A percentile compares a stretch with the other conserved stretches of the same genome.
phyloP scores from a whole-genome alignment of 192 early-diverging fungal species.

The Backusella parvicylindrica region DNA sequence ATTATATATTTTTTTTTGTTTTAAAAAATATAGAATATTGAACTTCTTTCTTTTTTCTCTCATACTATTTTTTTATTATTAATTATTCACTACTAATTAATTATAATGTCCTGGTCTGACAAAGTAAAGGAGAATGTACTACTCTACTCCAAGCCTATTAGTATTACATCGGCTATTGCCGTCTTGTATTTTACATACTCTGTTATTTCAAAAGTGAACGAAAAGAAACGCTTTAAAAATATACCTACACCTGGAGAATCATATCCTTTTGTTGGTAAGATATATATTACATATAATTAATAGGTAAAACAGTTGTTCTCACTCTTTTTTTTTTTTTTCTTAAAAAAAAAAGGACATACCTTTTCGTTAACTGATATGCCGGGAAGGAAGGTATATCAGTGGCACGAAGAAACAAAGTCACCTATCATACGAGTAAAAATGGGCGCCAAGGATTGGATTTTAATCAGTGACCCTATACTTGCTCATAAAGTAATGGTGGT shows the following conservation, averaged over 20 bases:
- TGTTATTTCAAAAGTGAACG: background rate
- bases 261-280: background rate
- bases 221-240: background rate
- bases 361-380: background rate
- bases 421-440: background rate
- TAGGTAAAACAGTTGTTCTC: too few relatives aligned
- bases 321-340: background rate
- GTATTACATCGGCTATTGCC: background rate
- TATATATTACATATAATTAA: background rate
- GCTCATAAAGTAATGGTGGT: conserved; percentile 3
- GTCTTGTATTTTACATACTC: background rate
- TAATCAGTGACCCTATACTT: background rate
- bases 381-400: background rate
- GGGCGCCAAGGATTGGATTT: conserved; percentile 2
- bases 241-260: background rate
- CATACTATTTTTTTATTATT: background rate
- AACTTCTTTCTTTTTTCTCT: background rate
- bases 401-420: background rate
- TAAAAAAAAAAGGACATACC: background rate
- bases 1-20: too few relatives aligned
- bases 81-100: background rate
- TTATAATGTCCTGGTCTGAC: background rate
- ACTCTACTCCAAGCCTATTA: background rate
- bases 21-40: too few relatives aligned
- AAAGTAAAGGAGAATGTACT: background rate